Evolutionary conservation across 495 filamentous ascomycete species (phyloP), one percentile per base, ranked within the genome.

Genomic region (Bryoglossum gracile): DNA sequence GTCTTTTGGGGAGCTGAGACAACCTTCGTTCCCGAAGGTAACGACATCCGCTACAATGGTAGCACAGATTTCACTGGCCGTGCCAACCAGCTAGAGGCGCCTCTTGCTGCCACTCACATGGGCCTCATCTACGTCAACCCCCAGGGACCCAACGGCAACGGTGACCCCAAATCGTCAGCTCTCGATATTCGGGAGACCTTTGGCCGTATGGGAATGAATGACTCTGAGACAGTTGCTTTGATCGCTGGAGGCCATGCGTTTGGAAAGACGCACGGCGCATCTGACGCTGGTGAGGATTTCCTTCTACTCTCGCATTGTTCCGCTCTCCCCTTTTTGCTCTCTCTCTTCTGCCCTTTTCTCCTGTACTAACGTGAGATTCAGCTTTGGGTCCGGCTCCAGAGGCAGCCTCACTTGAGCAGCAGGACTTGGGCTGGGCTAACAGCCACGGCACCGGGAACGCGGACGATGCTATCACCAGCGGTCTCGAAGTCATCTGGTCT

Each of bases 61-160:
- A 53, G 51, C 28, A 47, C 37, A 8, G 44, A 53, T 28, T 53
- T 36, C 21, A 28, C 28, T 18, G 51, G 10, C 0, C 51, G 51
- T 10, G 43, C 51, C 14, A 37, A 1, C 13, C 26, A 48, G 1
- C 18, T 53, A 1, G 35, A 53, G 22, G 35, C 37, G 44, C 51
- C 51, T 16, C 44, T 53, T 35, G 51, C 43, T 18, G 51, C 51
- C 5, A 43, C 51, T 37, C 51, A 53, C 24, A 53, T 53, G 51
- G 51, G 51, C 19, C 38, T 53, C 5, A 53, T 53, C 28, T 53
- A 53, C 24, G 51, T 53, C 22, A 53, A 53, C 35, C 51, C 51
- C 14, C 36, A 53, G 21, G 51, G 51, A 17, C 51, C 51, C 28
- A 48, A 53, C 24, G 51, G 51, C 17, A 53, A 48, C 16, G 43